phyloP scores from a whole-genome alignment of 306 rosid species.

The Quercus agrifolia region DNA sequence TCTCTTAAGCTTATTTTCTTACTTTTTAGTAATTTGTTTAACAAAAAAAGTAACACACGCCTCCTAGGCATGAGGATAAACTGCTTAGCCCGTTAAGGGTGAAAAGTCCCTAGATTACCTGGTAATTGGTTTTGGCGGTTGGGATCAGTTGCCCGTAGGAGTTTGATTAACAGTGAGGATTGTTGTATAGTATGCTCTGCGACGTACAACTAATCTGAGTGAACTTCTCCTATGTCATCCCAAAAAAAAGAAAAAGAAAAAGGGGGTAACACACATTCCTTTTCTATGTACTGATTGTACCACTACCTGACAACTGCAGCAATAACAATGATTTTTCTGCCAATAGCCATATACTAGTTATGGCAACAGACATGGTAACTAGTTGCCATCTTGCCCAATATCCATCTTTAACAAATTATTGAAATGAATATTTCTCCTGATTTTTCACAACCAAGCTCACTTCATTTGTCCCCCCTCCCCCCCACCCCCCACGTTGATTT shows the following conservation, averaged over 20 bases:
- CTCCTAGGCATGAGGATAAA: no score
- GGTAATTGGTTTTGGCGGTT: no score
- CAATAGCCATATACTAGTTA: background rate
- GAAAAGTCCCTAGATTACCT: no score
- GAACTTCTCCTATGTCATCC: no score
- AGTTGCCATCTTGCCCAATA: background rate
- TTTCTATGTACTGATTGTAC: background rate
- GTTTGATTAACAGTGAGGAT: no score
- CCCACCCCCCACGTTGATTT: background rate
- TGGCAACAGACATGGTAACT: background rate
- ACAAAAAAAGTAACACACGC: background rate
- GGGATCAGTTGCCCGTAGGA: no score
- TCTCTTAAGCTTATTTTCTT: constrained; percentile 6
- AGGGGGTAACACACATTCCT: background rate
- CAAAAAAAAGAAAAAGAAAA: no score
- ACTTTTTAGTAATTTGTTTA: background rate
- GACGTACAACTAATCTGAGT: no score
- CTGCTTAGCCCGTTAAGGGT: no score
- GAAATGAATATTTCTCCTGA: background rate
- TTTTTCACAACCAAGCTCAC: background rate
- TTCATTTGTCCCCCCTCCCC: background rate
- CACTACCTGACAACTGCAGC: background rate
- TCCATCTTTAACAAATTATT: background rate
- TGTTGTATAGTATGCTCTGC: no score
- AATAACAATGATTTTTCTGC: background rate